A percentile compares a stretch with the other conserved stretches of the same genome.
These are phyloP conservation scores for Cotoneaster glaucophyllus DNA, from an alignment of 306 rosid genomes.

Conservation along the genomic window DNA sequence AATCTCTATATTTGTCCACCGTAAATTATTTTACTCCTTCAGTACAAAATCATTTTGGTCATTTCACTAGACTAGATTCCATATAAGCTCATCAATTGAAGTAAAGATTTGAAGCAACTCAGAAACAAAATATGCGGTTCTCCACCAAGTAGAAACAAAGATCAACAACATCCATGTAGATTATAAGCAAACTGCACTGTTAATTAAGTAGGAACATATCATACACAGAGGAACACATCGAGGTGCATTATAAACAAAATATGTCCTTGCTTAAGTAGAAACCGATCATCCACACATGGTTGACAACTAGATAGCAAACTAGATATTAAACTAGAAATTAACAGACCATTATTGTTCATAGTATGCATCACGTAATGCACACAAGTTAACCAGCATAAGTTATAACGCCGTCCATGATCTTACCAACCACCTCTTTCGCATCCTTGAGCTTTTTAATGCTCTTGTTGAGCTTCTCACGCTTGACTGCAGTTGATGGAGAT, in stretches of 20 bases:
- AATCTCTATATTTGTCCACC: too few relatives aligned
- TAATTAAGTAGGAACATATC: too few relatives aligned
- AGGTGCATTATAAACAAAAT: background rate
- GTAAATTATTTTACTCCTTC: too few relatives aligned
- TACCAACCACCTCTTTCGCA: background rate
- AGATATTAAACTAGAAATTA: background rate
- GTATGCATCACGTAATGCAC: background rate
- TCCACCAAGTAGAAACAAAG: background rate
- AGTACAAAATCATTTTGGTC: too few relatives aligned
- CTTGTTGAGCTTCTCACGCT: background rate
- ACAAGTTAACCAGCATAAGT: background rate
- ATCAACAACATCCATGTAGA: too few relatives aligned
- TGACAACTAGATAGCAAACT: too few relatives aligned
- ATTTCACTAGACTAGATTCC: too few relatives aligned
- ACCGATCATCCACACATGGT: background rate
- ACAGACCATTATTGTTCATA: background rate
- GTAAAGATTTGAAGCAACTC: too few relatives aligned
- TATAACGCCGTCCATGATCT: background rate
- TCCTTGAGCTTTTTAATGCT: slow-evolving; percentile 1
- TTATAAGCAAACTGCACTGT: too few relatives aligned
- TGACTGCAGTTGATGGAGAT: background rate
- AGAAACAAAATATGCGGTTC: background rate
- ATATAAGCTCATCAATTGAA: too few relatives aligned
- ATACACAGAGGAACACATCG: background rate
- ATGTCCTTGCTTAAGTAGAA: background rate